phyloP scores from a whole-genome alignment of 495 filamentous ascomycete genomes.

The Astrothelium macrocarpum region DNA sequence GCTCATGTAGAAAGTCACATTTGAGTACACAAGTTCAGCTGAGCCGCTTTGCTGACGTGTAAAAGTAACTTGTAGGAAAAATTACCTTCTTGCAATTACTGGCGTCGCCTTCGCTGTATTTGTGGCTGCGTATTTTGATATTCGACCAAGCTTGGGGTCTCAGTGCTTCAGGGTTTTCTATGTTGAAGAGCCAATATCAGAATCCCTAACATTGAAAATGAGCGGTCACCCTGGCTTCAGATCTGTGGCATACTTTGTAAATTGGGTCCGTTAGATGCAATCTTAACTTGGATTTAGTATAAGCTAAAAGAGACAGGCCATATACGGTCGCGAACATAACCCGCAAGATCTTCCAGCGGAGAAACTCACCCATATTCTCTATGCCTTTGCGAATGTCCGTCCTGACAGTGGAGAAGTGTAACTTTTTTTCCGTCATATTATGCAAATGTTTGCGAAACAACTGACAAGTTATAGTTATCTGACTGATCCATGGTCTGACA shows the following conservation, averaged over 20 bases:
- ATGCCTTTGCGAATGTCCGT: slow-evolving; percentile 77
- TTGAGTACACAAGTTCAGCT: neutral
- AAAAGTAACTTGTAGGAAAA: neutral
- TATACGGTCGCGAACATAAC: slow-evolving; percentile 74
- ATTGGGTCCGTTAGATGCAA: slow-evolving; percentile 43
- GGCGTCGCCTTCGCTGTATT: neutral
- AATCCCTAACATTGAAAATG: slow-evolving; percentile 28
- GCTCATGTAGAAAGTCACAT: neutral
- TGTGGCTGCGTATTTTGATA: neutral
- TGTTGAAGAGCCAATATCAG: neutral
- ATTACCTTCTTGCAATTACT: neutral
- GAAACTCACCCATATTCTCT: slow-evolving; percentile 86
- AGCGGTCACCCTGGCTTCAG: slow-evolving; percentile 41
- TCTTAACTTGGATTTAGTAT: neutral
- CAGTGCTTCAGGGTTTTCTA: neutral
- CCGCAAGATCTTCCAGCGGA: slow-evolving; percentile 81
- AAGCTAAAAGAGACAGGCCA: slow-evolving; percentile 46
- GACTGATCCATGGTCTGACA: slow-evolving; percentile 76
- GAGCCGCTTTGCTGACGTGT: slow-evolving; percentile 1
- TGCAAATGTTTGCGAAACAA: too few relatives aligned
- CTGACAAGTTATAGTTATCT: too few relatives aligned
- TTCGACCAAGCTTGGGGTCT: neutral
- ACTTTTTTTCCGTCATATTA: slow-evolving; percentile 21
- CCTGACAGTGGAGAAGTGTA: slow-evolving; percentile 72
- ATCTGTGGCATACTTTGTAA: slow-evolving; percentile 76